These are phyloP conservation scores for Ajuga chamaepitys DNA, from an alignment of 257 asterid species.

Conservation along the genomic window DNA sequence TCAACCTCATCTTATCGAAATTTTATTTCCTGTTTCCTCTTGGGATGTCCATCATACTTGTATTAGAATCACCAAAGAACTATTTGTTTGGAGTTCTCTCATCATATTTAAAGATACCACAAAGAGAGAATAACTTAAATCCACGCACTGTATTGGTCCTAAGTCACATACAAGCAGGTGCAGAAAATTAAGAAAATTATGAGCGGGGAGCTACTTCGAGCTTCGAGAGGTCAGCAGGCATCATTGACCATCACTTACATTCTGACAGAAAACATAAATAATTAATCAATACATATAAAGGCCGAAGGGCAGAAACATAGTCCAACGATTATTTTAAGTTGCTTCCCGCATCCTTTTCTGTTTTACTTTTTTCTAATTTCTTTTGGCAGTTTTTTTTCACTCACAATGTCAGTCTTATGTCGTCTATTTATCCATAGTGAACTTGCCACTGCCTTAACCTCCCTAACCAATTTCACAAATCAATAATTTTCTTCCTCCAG, in stretches of 20 bases:
- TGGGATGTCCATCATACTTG: background rate
- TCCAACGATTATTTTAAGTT: background rate
- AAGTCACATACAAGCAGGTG: background rate
- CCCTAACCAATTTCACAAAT: background rate
- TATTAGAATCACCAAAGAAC: background rate
- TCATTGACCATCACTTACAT: background rate
- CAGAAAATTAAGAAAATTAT: background rate
- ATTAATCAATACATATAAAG: background rate
- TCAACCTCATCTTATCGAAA: conserved; percentile 14
- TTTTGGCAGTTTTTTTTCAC: background rate
- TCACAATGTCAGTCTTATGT: background rate
- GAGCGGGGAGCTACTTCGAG: background rate
- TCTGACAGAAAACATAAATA: background rate
- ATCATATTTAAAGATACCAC: background rate
- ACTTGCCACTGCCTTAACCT: background rate
- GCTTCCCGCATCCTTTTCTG: background rate
- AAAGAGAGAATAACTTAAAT: background rate
- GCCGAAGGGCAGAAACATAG: background rate
- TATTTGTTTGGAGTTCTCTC: background rate
- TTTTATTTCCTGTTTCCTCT: background rate
- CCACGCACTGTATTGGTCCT: background rate
- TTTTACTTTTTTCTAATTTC: background rate
- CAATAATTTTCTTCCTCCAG: background rate
- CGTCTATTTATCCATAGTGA: background rate
- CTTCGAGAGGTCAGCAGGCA: background rate